phyloP scores from a whole-genome alignment of 768 basidiomycete genomes.

The Pleurotus platypus region DNA sequence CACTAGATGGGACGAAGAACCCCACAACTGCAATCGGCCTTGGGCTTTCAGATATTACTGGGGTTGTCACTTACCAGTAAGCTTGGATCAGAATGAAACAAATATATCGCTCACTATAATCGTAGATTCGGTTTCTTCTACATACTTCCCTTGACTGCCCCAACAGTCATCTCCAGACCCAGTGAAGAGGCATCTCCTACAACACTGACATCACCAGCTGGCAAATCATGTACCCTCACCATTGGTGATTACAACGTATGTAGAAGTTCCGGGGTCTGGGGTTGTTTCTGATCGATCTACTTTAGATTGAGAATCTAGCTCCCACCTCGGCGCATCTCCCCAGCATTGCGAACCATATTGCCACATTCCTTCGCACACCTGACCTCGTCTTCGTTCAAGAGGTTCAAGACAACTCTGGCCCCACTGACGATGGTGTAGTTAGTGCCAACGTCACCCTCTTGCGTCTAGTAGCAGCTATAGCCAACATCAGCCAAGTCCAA shows the following conservation, averaged over 20 bases:
- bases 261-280: not conserved
- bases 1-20: constrained; percentile 50
- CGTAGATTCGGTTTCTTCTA: constrained; percentile 50
- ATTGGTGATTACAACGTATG: constrained; percentile 61
- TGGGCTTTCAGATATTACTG: constrained; percentile 46
- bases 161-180: constrained; percentile 38
- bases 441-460: constrained; percentile 49
- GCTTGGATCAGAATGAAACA: constrained; percentile 13
- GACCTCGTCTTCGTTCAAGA: constrained; percentile 65
- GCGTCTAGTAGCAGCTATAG: constrained; percentile 47
- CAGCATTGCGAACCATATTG: constrained; percentile 51
- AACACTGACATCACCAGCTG: constrained; percentile 27
- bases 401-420: constrained; percentile 57
- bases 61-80: constrained; percentile 52
- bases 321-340: constrained; percentile 46
- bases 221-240: constrained; percentile 40
- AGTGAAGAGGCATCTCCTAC: constrained; percentile 32
- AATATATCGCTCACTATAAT: not conserved
- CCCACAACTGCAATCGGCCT: constrained; percentile 46
- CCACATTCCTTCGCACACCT: constrained; percentile 41
- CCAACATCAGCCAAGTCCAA: constrained; percentile 32
- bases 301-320: constrained; percentile 53
- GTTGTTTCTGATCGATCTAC: not conserved
- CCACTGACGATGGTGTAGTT: constrained; percentile 50
- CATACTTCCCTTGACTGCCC: constrained; percentile 54